Conservation (phyloP, 2,329 filamentous ascomycete species). For the Talaromyces amestolkiae region DNA sequence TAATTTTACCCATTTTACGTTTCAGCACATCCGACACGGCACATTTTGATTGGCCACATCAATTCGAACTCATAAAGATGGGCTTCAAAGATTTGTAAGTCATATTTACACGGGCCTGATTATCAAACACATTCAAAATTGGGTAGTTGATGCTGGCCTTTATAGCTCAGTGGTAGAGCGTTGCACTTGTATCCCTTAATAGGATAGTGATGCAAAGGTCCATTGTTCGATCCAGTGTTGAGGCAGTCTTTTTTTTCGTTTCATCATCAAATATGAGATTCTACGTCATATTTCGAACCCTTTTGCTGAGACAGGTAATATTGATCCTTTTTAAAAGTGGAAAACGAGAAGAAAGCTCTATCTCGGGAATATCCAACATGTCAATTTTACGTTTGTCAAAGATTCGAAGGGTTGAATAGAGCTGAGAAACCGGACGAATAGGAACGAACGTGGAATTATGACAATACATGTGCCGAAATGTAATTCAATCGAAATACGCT, state of each 20-base stretch:
- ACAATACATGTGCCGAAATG: not conserved
- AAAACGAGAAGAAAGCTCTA: too few relatives aligned
- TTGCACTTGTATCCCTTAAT: not conserved
- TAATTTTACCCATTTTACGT: not conserved
- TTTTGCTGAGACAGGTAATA: not conserved
- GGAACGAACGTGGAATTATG: not conserved
- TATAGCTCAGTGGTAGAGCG: conserved; percentile 7
- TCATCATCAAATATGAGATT: too few relatives aligned
- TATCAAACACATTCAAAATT: too few relatives aligned
- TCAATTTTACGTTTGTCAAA: too few relatives aligned
- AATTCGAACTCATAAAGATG: not conserved
- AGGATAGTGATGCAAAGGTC: not conserved
- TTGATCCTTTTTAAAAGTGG: too few relatives aligned
- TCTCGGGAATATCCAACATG: too few relatives aligned
- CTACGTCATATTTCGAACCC: too few relatives aligned
- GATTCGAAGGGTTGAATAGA: too few relatives aligned
- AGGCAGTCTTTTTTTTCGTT: not conserved
- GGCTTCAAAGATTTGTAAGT: too few relatives aligned
- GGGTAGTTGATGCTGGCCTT: not conserved
- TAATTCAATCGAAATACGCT: not conserved
- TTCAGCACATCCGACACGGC: not conserved
- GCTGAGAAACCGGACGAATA: not conserved
- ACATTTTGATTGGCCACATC: not conserved
- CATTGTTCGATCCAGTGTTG: conserved; percentile 3
- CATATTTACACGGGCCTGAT: too few relatives aligned